Evolutionary conservation across 1,284 basidiomycete genomes (phyloP).

Genomic region (Anthracocystis setariae): DNA sequence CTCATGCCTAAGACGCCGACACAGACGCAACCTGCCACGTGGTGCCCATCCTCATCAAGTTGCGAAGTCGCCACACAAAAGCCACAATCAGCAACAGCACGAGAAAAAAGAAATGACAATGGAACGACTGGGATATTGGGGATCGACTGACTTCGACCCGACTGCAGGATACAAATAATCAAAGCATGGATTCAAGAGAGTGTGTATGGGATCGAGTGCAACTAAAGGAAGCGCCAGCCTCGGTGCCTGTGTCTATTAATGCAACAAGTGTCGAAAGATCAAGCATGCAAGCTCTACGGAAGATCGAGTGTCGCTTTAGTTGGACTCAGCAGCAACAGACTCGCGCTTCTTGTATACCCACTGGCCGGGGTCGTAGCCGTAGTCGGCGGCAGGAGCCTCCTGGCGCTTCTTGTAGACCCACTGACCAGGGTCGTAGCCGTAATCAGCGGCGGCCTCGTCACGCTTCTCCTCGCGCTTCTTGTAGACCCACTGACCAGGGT

Average conservation of each 20-base stretch:
- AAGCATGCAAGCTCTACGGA: background rate
- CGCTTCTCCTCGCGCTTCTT: slow-evolving; percentile 21
- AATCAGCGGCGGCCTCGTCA: background rate
- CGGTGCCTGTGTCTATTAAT: slow-evolving; percentile 1
- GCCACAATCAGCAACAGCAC: background rate
- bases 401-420: slow-evolving; percentile 3
- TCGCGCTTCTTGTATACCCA: slow-evolving; percentile 10
- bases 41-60: too few species aligned
- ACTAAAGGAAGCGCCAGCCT: background rate
- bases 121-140: background rate
- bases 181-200: background rate
- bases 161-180: too few species aligned
- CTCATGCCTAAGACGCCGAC: too few species aligned
- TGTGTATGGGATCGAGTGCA: too few species aligned
- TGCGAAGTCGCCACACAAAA: background rate
- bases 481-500: slow-evolving; percentile 19
- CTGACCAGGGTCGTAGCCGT: slow-evolving; percentile 5
- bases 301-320: background rate
- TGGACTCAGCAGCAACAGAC: background rate
- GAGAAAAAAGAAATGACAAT: background rate
- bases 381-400: slow-evolving; percentile 1
- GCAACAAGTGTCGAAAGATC: slow-evolving; percentile 3
- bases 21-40: too few species aligned
- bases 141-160: too few species aligned
- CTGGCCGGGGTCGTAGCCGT: slow-evolving; percentile 5